Evolutionary conservation across 2,329 filamentous ascomycete species (phyloP), one percentile per base, ranked within the genome.

Genomic region (Paraphoma chrysanthemicola): DNA sequence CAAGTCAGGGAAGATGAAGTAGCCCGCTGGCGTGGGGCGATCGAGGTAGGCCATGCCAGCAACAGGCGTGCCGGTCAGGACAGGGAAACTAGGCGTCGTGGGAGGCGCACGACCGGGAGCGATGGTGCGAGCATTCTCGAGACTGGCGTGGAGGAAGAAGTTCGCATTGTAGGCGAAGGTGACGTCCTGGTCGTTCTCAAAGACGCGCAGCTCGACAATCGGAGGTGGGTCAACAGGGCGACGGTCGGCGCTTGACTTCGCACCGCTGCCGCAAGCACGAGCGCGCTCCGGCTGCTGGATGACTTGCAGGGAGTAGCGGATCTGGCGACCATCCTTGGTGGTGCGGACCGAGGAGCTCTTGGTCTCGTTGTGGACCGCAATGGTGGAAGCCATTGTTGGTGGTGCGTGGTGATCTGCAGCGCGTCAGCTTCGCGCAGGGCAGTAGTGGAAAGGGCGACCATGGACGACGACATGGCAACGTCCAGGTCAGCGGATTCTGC

Each of bases 1-100:
- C 29, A 98, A 82, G 77, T 99, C 95, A 3, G 95, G 95, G 75
- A 99, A 99, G 76, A 99, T 91, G 78, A 99, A 99, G 78, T 98
- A 99, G 52, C 93, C 95, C 14, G 87, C 87, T 17, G 86, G 86
- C 2, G 76, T 79, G 1, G 95, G 95, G 44, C 94, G 90, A 74
- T 98, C 94, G 48, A 99, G 85, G 73, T 98, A 97, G 23, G 94
- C 93, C 85, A 97, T 96, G 55, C 94, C 95, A 16, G 94, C 95
- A 12, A 97, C 94, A 0, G 93, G 93, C 68, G 96, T 94, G 63
- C 95, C 95, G 0, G 94, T 98, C 66, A 99, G 81, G 23, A 98
- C 93, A 0, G 95, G 91, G 43, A 90, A 88, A 55, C 88, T 89
- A 48, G 87, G 86, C 10, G 90, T 86, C n/a, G 87, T 30, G 6